Evolutionary conservation across 371 early-diverging fungal genomes (phyloP).

Genomic region (Capillidium heterosporum): DNA sequence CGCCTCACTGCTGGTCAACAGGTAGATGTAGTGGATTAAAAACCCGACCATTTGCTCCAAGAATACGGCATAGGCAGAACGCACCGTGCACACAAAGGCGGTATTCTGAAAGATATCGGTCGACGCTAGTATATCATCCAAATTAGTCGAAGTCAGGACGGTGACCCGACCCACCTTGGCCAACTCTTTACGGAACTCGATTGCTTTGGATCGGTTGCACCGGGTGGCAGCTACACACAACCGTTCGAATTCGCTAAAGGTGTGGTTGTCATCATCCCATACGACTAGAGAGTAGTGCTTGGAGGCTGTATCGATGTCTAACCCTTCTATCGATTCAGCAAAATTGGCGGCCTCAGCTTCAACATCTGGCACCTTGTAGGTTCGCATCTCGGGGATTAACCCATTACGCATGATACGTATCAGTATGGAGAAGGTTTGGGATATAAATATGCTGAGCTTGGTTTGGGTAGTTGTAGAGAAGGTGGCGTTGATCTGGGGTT

Average conservation of each 20-base stretch:
- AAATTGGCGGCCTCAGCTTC: neutral
- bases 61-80: neutral
- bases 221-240: neutral
- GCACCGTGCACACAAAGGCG: neutral
- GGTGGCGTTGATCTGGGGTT: neutral
- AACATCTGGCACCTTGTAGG: neutral
- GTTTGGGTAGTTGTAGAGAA: no score
- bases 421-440: neutral
- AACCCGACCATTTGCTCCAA: neutral
- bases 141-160: neutral
- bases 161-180: neutral
- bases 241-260: neutral
- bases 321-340: no score
- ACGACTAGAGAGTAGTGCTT: neutral
- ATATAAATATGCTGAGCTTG: no score
- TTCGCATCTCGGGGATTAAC: neutral
- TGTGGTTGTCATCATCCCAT: slow-evolving; percentile 4
- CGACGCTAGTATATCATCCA: neutral
- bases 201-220: neutral
- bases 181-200: neutral
- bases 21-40: slow-evolving; percentile 1
- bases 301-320: neutral
- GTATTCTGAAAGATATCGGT: neutral
- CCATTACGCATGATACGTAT: no score
- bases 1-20: neutral